Evolutionary conservation across 139 green algal genomes (phyloP).

Genomic region (Chlorella sorokiniana): DNA sequence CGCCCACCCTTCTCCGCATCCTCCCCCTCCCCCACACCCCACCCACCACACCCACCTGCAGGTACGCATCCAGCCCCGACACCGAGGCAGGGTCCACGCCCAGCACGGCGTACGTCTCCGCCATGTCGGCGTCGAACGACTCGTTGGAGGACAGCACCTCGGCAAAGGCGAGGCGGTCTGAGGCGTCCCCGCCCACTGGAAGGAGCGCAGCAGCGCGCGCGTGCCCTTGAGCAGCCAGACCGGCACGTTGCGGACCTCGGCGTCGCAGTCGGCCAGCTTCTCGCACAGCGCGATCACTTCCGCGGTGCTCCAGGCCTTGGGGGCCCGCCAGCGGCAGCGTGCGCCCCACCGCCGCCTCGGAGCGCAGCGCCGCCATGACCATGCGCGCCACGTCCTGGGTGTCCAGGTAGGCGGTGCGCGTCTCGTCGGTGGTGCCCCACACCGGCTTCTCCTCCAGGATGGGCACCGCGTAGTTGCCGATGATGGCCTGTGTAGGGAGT

Average conservation of each 20-base stretch:
- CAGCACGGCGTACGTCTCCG: slow-evolving; percentile 81
- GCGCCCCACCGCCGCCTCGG: slow-evolving; percentile 64
- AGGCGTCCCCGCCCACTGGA: slow-evolving; percentile 94
- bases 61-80: slow-evolving; percentile 86
- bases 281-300: slow-evolving; percentile 97
- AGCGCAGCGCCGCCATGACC: slow-evolving; percentile 80
- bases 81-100: slow-evolving; percentile 81
- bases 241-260: slow-evolving; percentile 85
- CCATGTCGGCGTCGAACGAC: slow-evolving; percentile 87
- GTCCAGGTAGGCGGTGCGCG: slow-evolving; percentile 95
- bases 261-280: slow-evolving; percentile 77
- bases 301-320: slow-evolving; percentile 85
- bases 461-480: slow-evolving; percentile 98
- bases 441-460: slow-evolving; percentile 96
- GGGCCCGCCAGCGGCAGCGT: slow-evolving; percentile 92
- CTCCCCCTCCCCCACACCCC: no score
- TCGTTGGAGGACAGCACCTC: slow-evolving; percentile 91
- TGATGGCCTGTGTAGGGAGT: slow-evolving; percentile 80
- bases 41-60: slow-evolving; percentile 50
- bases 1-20: no score
- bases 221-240: slow-evolving; percentile 88
- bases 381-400: slow-evolving; percentile 87
- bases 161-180: slow-evolving; percentile 93
- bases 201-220: slow-evolving; percentile 72
- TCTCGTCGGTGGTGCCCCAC: slow-evolving; percentile 96